Percentiles rank a stretch among this genome's conserved stretches.
Conservation (phyloP, 2,329 filamentous ascomycete species). For the Chaetomiaceae sp. region DNA sequence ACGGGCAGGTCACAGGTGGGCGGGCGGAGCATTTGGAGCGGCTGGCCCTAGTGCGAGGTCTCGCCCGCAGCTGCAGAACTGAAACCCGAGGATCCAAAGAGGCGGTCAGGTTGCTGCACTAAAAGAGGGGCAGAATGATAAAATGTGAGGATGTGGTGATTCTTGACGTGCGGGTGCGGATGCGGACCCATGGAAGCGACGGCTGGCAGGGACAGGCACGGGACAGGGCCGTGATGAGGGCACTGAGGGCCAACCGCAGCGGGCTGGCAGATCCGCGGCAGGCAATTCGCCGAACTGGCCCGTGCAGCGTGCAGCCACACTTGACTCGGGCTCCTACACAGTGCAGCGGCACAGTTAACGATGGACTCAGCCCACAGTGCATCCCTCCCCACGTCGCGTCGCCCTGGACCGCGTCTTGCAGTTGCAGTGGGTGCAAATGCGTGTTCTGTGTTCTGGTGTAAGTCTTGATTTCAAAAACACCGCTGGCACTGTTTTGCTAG, state of each 20-base stretch:
- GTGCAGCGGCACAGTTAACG: neutral
- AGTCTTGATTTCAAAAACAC: conserved; percentile 10
- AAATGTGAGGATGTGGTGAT: neutral
- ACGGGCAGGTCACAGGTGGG: neutral
- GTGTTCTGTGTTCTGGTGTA: neutral
- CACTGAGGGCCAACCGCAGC: no score
- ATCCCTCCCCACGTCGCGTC: conserved; percentile 20
- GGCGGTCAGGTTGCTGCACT: conserved; percentile 7
- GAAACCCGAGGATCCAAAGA: neutral
- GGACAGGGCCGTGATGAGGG: no score
- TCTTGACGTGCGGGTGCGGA: neutral
- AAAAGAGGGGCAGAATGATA: conserved; percentile 7
- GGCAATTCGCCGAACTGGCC: neutral
- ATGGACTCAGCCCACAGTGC: conserved; percentile 7
- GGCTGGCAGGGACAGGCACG: neutral
- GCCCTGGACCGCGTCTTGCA: conserved; percentile 20
- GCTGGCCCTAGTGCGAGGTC: neutral
- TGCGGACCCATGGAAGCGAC: neutral
- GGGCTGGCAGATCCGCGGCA: no score
- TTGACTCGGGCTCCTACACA: no score
- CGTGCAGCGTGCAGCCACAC: no score
- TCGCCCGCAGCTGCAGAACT: no score
- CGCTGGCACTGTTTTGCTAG: conserved; percentile 7
- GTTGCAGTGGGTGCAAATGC: neutral
- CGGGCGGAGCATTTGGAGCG: neutral